phyloP scores from a whole-genome alignment of 805 yeast species.

The Candida koratica region DNA sequence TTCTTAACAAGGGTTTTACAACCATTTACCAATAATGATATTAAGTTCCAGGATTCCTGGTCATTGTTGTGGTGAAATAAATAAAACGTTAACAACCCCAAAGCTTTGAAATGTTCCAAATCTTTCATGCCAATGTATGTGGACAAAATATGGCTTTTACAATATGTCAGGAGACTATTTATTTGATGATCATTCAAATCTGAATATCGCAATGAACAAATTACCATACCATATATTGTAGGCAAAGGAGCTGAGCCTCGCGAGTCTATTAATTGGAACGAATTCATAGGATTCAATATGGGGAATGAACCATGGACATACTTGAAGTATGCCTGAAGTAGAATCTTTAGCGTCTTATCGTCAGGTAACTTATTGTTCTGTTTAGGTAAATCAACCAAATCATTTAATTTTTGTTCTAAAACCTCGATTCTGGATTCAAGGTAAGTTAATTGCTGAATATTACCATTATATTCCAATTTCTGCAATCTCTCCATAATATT shows the following conservation, averaged over 20 bases:
- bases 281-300: conserved; percentile 5
- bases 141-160: conserved; percentile 4
- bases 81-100: conserved; percentile 2
- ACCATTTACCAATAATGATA: background rate
- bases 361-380: conserved; percentile 1
- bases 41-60: conserved; percentile 4
- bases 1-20: background rate
- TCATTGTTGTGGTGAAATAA: conserved; percentile 4
- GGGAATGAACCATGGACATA: conserved; percentile 6
- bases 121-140: conserved; percentile 1
- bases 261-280: conserved; percentile 3
- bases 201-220: conserved; percentile 3
- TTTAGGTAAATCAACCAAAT: conserved; percentile 1
- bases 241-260: conserved; percentile 3
- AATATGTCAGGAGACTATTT: background rate
- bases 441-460: conserved; percentile 2
- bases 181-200: conserved; percentile 1
- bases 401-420: conserved; percentile 11
- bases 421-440: conserved; percentile 1
- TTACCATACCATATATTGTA: conserved; percentile 6
- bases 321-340: conserved; percentile 6
- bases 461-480: background rate
- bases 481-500: conserved; percentile 1
- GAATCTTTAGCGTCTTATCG: background rate
- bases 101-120: background rate